Percentiles rank a stretch among this genome's conserved stretches.
These are phyloP conservation scores for Aspergillus sp. DNA, from an alignment of 2,329 filamentous ascomycete genomes.

Conservation along the genomic window DNA sequence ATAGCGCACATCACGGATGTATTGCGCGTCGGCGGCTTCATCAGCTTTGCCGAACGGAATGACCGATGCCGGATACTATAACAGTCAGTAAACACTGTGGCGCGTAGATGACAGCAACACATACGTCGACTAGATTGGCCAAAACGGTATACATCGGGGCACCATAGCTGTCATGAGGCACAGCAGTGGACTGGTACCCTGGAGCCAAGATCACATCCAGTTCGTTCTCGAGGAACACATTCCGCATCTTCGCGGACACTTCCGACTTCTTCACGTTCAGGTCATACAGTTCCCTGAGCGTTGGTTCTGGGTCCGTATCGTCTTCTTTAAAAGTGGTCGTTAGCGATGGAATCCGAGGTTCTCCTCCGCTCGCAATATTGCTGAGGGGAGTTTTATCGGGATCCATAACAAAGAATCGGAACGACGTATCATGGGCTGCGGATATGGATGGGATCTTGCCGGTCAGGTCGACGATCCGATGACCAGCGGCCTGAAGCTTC, in stretches of 20 bases:
- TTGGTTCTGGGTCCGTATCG: slow-evolving; percentile 10
- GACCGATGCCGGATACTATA: slow-evolving; percentile 21
- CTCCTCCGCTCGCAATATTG: slow-evolving; percentile 17
- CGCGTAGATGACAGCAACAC: not conserved
- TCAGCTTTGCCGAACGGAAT: slow-evolving; percentile 21
- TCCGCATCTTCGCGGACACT: slow-evolving; percentile 13
- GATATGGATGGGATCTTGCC: slow-evolving; percentile 10
- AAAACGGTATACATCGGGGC: slow-evolving; percentile 20
- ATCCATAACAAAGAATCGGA: slow-evolving; percentile 22
- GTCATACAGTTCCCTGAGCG: slow-evolving; percentile 18
- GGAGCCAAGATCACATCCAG: slow-evolving; percentile 23
- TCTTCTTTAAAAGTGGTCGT: slow-evolving; percentile 10
- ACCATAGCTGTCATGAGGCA: slow-evolving; percentile 22
- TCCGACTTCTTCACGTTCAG: slow-evolving; percentile 15
- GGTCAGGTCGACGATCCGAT: slow-evolving; percentile 16
- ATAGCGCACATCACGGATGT: slow-evolving; percentile 19
- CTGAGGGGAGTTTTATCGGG: slow-evolving; percentile 17
- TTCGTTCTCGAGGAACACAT: slow-evolving; percentile 16
- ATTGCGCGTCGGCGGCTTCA: slow-evolving; percentile 15
- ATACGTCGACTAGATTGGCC: slow-evolving; percentile 24
- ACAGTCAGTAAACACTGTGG: not conserved
- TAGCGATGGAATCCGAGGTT: slow-evolving; percentile 21
- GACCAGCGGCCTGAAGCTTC: slow-evolving; percentile 20
- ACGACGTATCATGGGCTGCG: slow-evolving; percentile 10
- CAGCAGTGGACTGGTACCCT: slow-evolving; percentile 22